Base-by-base conservation (phyloP, 1,139 yeast genomes). In the Eremothecium gossypii region DNA sequence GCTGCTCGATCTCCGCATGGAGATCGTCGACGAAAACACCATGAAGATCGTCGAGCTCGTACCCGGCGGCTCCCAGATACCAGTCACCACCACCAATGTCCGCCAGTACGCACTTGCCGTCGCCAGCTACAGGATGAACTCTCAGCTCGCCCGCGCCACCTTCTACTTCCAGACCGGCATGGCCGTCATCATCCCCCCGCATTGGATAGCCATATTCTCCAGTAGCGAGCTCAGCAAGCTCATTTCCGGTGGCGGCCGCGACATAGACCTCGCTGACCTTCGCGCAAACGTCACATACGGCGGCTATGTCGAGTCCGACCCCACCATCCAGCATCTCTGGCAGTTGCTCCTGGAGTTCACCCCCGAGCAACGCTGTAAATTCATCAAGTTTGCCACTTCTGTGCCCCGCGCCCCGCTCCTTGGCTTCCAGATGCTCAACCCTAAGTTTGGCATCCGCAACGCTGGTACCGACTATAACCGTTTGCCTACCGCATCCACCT, bases 401-500 rank as follows among this genome's bases (percentile, higher is more conserved):
- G 95, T 86, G 1, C 79, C 95, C 1, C 73, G 91, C 48, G 95
- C 96, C 0, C 98, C 99, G 1, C 67, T 91, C 30, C 69, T 85
- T 27, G 99, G 99, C 1, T 91, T 91, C 60, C 69, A 72, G 2
- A 76, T 79, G 7, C 68, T 93, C 41, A 66, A 65, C 30, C 98
- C 99, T 0, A 70, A 69, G 44, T 87, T 91, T 65, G 95, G 95
- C 1, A 83, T 91, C 38, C 64, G 86, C 39, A 78, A 79, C 52
- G 74, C 82, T 1, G 95, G 95, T 0, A 41, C 50, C 8, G 68
- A 70, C 27, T 53, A 58, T 2, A 70, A 71, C 7, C 67, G 95
- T 34, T 67, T 91, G 36, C 98, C 98, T 0, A 86, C 96, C 0
- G 84, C 97, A 0, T 78, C 95, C 0, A 91, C 99, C 0, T 91